Evolutionary conservation across 1,284 basidiomycete species (phyloP).

Genomic region (Cryptococcus neoformans): DNA sequence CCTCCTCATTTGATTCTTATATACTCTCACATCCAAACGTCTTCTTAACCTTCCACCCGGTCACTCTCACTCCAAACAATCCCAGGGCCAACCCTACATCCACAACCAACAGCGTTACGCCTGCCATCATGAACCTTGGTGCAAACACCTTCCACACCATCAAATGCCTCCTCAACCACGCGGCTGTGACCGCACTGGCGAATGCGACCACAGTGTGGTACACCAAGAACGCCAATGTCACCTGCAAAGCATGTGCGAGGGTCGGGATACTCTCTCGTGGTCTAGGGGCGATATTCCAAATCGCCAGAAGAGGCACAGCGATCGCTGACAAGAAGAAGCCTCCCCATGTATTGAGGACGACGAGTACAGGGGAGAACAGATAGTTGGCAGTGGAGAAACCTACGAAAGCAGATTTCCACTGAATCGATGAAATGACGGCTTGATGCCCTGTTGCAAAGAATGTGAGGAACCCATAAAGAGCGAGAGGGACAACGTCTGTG

Average conservation of each 20-base stretch:
- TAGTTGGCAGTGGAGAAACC: conserved; percentile 68
- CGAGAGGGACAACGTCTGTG: conserved; percentile 66
- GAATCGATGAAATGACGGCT: conserved; percentile 80
- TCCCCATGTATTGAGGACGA: conserved; percentile 76
- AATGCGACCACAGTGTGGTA: conserved; percentile 69
- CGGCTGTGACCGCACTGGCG: conserved; percentile 68
- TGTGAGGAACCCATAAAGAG: conserved; percentile 67
- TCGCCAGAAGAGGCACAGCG: conserved; percentile 66
- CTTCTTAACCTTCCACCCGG: conserved; percentile 43
- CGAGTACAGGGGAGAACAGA: conserved; percentile 72
- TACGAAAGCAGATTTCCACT: conserved; percentile 92
- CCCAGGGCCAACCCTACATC: conserved; percentile 52
- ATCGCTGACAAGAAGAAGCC: conserved; percentile 64
- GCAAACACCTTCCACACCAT: conserved; percentile 99
- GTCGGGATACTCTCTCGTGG: conserved; percentile 40
- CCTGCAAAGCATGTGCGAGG: conserved; percentile 51
- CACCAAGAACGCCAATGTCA: conserved; percentile 62
- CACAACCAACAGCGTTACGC: conserved; percentile 51
- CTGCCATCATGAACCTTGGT: conserved; percentile 83
- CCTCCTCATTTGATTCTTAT: background rate
- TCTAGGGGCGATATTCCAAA: conserved; percentile 85
- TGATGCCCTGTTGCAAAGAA: conserved; percentile 95
- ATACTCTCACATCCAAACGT: conserved; percentile 43
- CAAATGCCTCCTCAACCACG: conserved; percentile 77
- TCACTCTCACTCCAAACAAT: conserved; percentile 43